phyloP scores from a whole-genome alignment of 164 flowering plant species.

The Tetrastigma voinierianum region DNA sequence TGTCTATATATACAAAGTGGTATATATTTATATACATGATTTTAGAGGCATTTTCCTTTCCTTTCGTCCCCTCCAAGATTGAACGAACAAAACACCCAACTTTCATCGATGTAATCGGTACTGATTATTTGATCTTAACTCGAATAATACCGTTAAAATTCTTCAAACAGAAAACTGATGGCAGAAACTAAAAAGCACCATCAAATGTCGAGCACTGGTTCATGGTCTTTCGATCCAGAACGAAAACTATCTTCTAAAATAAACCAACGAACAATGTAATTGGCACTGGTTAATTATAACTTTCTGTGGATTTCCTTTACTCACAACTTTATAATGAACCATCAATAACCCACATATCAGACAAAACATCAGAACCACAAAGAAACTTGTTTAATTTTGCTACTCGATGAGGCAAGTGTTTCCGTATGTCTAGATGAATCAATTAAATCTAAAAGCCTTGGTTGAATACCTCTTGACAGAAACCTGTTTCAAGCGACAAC shows the following conservation, averaged over 20 bases:
- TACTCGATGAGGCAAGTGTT: too few species aligned
- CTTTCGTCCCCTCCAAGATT: too few species aligned
- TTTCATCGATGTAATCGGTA: too few species aligned
- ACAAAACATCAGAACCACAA: background rate
- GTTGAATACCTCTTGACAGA: conserved; percentile 65
- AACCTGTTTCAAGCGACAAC: conserved; percentile 77
- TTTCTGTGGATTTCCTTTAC: background rate
- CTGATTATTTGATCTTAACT: too few species aligned
- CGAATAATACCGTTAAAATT: too few species aligned
- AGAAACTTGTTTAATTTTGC: background rate
- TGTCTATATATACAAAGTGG: too few species aligned
- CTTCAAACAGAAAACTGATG: background rate
- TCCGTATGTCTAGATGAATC: too few species aligned
- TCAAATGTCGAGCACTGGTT: background rate
- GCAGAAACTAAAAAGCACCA: too few species aligned
- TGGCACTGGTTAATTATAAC: background rate
- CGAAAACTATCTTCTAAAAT: background rate
- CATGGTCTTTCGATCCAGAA: background rate
- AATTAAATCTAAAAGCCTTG: background rate
- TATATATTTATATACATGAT: too few species aligned
- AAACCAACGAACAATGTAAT: background rate
- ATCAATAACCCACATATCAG: background rate
- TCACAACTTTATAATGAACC: background rate
- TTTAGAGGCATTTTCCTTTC: too few species aligned
- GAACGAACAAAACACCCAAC: too few species aligned